Evolutionary conservation across 1,139 yeast species (phyloP).

Genomic region (Protomyces macrosporus): DNA sequence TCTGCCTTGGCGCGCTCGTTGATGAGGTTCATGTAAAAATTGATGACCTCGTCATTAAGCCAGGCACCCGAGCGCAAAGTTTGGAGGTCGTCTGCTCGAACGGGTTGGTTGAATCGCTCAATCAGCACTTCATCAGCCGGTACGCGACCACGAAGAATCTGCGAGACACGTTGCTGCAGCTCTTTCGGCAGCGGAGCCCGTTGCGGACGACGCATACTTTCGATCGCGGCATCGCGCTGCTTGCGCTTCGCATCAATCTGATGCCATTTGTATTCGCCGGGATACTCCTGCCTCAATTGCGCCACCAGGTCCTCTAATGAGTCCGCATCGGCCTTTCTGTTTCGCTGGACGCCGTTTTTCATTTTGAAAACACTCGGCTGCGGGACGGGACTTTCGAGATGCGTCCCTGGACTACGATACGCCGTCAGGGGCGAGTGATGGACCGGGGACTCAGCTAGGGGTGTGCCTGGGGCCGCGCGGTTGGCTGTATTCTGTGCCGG

Average conservation of each 20-base stretch:
- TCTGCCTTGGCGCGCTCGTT: constrained; percentile 42
- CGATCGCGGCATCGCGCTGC: constrained; percentile 13
- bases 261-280: constrained; percentile 18
- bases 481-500: background rate
- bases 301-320: constrained; percentile 14
- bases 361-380: constrained; percentile 5
- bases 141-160: background rate
- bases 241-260: constrained; percentile 9
- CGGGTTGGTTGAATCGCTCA: constrained; percentile 52
- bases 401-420: constrained; percentile 23
- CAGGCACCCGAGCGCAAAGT: constrained; percentile 69
- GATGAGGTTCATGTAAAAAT: constrained; percentile 64
- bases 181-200: constrained; percentile 10
- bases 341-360: background rate
- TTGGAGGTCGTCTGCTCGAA: constrained; percentile 59
- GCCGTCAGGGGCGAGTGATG: constrained; percentile 1
- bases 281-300: constrained; percentile 7
- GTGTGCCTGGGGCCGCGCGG: background rate
- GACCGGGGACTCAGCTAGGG: background rate
- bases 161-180: constrained; percentile 1
- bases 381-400: constrained; percentile 7
- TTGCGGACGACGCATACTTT: background rate
- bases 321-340: background rate
- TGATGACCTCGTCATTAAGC: constrained; percentile 90
- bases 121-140: constrained; percentile 35